Percentiles rank a stretch among this genome's conserved stretches.
Conservation (phyloP, 2,329 filamentous ascomycete species). For the Colletotrichum lindemuthianum region DNA sequence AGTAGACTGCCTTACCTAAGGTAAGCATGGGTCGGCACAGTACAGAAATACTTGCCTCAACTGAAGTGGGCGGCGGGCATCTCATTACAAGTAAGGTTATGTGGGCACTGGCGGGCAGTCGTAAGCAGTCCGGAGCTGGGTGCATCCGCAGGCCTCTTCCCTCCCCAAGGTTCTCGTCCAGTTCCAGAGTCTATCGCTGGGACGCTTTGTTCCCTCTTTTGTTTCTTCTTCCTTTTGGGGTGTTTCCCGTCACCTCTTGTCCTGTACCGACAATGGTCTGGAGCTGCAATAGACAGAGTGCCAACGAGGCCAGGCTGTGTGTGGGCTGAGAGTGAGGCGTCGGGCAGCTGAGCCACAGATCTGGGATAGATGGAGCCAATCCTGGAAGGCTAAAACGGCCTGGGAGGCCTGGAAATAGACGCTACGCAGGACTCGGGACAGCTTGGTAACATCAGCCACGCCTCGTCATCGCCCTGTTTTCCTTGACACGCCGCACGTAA, state of each 20-base stretch:
- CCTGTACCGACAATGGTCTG: too few species aligned
- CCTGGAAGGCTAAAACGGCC: constrained; percentile 5
- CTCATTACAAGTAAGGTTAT: too few species aligned
- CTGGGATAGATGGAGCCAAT: constrained; percentile 19
- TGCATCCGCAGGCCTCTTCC: constrained; percentile 28
- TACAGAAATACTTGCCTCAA: too few species aligned
- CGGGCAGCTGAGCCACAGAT: constrained; percentile 31
- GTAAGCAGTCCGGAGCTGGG: constrained; percentile 31
- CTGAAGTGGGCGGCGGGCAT: too few species aligned
- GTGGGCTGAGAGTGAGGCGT: constrained; percentile 30
- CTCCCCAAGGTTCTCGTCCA: constrained; percentile 32
- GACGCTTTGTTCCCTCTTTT: too few species aligned
- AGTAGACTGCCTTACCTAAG: too few species aligned
- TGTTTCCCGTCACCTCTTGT: too few species aligned
- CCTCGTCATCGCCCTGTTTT: constrained; percentile 51
- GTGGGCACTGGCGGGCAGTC: constrained; percentile 10
- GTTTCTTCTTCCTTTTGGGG: too few species aligned
- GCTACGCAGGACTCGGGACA: neutral
- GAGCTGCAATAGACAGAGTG: neutral
- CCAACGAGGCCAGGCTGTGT: neutral
- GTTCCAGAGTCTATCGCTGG: constrained; percentile 19
- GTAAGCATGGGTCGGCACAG: too few species aligned
- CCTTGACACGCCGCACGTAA: neutral
- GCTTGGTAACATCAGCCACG: constrained; percentile 39
- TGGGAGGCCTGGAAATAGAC: constrained; percentile 27